Conservation (phyloP, 805 yeast genomes). For the Starmerella apicola region DNA sequence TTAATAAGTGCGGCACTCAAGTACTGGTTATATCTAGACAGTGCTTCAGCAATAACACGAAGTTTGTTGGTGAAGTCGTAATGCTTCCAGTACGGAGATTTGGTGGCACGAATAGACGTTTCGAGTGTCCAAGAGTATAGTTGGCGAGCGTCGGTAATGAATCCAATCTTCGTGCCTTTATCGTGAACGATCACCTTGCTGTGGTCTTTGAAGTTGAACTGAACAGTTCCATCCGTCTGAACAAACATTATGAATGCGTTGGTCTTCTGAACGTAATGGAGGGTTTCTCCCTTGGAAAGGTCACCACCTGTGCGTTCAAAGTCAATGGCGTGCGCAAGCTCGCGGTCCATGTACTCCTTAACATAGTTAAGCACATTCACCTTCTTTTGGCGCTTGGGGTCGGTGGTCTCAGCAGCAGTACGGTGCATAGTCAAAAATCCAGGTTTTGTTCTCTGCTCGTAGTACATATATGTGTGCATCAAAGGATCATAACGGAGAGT, state of each 20-base stretch:
- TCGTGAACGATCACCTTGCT: slow-evolving; percentile 74
- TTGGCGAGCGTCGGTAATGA: slow-evolving; percentile 37
- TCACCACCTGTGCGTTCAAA: slow-evolving; percentile 43
- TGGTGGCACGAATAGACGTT: slow-evolving; percentile 10
- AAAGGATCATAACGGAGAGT: slow-evolving; percentile 57
- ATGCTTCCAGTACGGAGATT: slow-evolving; percentile 14
- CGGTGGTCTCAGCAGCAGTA: slow-evolving; percentile 32
- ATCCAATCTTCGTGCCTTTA: slow-evolving; percentile 63
- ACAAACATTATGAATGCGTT: slow-evolving; percentile 81
- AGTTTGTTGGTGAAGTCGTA: slow-evolving; percentile 12
- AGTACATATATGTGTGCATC: slow-evolving; percentile 42
- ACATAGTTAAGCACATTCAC: slow-evolving; percentile 79
- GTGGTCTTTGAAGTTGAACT: slow-evolving; percentile 92
- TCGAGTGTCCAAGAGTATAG: slow-evolving; percentile 16
- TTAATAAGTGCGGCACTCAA: background rate
- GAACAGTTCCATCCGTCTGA: slow-evolving; percentile 81
- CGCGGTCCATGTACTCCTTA: slow-evolving; percentile 82
- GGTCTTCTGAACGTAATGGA: slow-evolving; percentile 72
- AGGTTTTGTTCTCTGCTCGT: slow-evolving; percentile 38
- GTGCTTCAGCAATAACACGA: slow-evolving; percentile 7
- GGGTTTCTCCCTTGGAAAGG: slow-evolving; percentile 35
- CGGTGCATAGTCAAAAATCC: slow-evolving; percentile 20
- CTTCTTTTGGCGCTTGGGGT: slow-evolving; percentile 35
- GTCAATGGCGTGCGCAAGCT: slow-evolving; percentile 46
- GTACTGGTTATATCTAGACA: slow-evolving; percentile 6